Percentiles rank a stretch among this genome's conserved stretches.
Conservation (phyloP, 169 alveolate species). For the Plasmodium relictum region DNA sequence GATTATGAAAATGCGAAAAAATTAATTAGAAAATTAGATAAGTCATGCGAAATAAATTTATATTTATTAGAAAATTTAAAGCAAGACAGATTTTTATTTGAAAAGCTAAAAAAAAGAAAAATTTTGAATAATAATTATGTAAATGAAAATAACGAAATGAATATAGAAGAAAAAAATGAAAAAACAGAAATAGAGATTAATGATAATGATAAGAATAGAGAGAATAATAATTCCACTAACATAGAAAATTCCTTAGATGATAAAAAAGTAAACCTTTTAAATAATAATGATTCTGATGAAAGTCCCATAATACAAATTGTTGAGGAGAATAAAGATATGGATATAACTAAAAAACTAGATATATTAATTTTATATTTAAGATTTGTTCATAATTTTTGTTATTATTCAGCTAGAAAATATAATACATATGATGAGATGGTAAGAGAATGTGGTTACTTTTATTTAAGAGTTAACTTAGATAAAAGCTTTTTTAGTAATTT, state of each 20-base stretch:
- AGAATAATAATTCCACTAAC: too few relatives aligned
- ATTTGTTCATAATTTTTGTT: constrained; percentile 73
- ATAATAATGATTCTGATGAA: neutral
- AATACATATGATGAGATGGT: constrained; percentile 69
- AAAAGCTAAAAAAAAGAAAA: constrained; percentile 22
- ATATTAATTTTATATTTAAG: constrained; percentile 47
- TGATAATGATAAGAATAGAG: neutral
- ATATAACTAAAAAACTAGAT: constrained; percentile 31
- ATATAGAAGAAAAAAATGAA: neutral
- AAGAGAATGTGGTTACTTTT: constrained; percentile 76
- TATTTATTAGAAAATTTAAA: neutral
- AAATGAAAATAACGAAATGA: neutral
- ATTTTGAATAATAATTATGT: constrained; percentile 1
- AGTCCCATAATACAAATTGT: constrained; percentile 32
- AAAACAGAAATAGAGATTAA: neutral
- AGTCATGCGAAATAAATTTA: constrained; percentile 37
- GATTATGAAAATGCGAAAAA: constrained; percentile 65
- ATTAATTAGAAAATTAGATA: constrained; percentile 38
- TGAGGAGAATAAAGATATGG: constrained; percentile 28
- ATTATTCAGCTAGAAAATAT: constrained; percentile 70
- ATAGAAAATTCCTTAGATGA: too few relatives aligned
- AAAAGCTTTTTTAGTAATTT: constrained; percentile 27
- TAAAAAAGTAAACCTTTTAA: neutral
- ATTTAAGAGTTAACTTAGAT: constrained; percentile 45
- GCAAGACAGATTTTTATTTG: constrained; percentile 18